These are phyloP conservation scores for Golubevia sp. DNA, from an alignment of 1,284 basidiomycete species.

Conservation along the genomic window DNA sequence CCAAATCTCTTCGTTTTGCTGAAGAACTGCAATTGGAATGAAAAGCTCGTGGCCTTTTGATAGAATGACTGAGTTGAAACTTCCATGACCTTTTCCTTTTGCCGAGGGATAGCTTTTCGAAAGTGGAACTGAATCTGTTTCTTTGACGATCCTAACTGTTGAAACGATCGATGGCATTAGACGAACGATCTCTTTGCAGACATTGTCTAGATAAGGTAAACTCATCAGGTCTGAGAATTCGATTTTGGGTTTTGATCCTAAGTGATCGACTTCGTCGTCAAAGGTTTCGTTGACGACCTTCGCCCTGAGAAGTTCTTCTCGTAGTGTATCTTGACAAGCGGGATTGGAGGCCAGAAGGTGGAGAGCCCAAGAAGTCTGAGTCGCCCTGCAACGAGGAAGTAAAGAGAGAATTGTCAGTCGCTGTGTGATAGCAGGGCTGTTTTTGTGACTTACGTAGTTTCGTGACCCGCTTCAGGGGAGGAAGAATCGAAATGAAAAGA, in stretches of 20 bases:
- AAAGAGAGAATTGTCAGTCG: no score
- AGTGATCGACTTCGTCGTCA: not conserved
- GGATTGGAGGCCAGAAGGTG: constrained; percentile 36
- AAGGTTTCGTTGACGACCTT: not conserved
- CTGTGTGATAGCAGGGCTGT: no score
- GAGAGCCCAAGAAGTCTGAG: constrained; percentile 42
- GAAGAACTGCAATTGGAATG: constrained; percentile 38
- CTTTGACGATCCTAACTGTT: constrained; percentile 33
- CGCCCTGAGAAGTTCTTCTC: constrained; percentile 18
- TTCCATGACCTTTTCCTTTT: constrained; percentile 19
- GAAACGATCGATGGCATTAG: constrained; percentile 41
- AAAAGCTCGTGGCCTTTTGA: constrained; percentile 35
- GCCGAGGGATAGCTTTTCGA: constrained; percentile 24
- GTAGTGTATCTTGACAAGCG: constrained; percentile 30
- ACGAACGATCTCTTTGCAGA: constrained; percentile 41
- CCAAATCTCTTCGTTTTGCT: constrained; percentile 33
- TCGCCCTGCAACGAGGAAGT: no score
- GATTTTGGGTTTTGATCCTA: constrained; percentile 13
- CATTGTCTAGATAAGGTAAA: constrained; percentile 35
- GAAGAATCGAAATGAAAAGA: no score
- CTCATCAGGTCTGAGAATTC: constrained; percentile 19
- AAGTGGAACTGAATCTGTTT: constrained; percentile 34
- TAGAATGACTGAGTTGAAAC: constrained; percentile 20
- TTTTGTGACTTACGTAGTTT: no score
- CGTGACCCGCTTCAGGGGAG: constrained; percentile 55